These are phyloP conservation scores for Amoebophrya sp. DNA, from an alignment of 169 alveolate genomes.

Conservation along the genomic window DNA sequence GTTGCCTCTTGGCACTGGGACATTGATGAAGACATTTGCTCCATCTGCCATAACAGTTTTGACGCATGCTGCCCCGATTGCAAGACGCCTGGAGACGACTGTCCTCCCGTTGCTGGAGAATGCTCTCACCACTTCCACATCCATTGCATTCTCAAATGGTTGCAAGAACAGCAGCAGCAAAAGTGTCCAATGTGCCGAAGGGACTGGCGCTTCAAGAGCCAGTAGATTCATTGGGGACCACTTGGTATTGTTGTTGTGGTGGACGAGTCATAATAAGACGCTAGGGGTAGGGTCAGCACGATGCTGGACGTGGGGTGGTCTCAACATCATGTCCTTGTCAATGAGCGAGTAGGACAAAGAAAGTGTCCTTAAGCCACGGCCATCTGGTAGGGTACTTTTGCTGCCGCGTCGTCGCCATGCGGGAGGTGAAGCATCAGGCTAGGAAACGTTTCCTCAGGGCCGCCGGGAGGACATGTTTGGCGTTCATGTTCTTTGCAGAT, in stretches of 20 bases:
- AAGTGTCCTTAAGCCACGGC: too few relatives aligned
- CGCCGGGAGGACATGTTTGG: too few relatives aligned
- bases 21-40: conserved; percentile 41
- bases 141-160: conserved; percentile 56
- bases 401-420: too few relatives aligned
- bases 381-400: too few relatives aligned
- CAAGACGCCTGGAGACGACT: conserved; percentile 60
- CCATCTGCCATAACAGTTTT: conserved; percentile 57
- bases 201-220: conserved; percentile 37
- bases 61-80: conserved; percentile 60
- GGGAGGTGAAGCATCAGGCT: too few relatives aligned
- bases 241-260: neutral
- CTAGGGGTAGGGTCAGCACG: too few relatives aligned
- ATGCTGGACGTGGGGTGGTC: too few relatives aligned
- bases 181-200: conserved; percentile 57
- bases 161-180: conserved; percentile 23
- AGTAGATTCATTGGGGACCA: neutral
- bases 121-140: conserved; percentile 59
- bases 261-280: neutral
- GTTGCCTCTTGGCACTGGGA: neutral
- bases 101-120: conserved; percentile 58
- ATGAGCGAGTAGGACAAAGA: too few relatives aligned
- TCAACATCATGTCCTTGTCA: too few relatives aligned
- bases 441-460: too few relatives aligned
- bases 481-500: too few relatives aligned